Conservation (phyloP, 2,329 filamentous ascomycete species). For the Diaporthe citrichinensis region DNA sequence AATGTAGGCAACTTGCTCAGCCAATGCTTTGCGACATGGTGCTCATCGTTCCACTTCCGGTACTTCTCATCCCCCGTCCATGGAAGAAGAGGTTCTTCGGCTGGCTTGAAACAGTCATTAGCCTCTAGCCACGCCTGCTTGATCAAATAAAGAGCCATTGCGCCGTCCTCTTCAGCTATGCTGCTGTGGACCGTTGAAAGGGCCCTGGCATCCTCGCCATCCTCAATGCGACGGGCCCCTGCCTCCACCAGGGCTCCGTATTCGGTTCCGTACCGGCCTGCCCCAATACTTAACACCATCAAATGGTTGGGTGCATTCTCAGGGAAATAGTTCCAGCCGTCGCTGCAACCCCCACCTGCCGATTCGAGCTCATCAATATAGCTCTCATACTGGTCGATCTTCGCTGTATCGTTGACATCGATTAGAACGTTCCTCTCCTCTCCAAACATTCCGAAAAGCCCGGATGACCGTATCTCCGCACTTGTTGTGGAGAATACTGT, state of each 20-base stretch:
- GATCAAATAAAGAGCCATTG: not conserved
- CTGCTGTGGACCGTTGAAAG: not conserved
- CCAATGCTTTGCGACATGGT: not conserved
- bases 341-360: not conserved
- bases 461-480: not conserved
- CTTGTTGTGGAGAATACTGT: not conserved
- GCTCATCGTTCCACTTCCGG: not conserved
- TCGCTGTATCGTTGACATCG: not conserved
- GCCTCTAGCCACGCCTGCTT: not conserved
- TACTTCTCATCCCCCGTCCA: not conserved
- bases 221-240: too few relatives aligned
- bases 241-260: not conserved
- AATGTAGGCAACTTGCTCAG: not conserved
- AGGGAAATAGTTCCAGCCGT: not conserved
- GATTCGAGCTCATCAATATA: not conserved
- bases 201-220: not conserved
- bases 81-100: not conserved
- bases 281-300: not conserved
- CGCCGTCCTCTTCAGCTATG: not conserved
- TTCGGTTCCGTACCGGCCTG: not conserved
- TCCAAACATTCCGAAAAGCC: slow-evolving; percentile 11
- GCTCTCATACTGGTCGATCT: not conserved
- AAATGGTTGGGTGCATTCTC: not conserved
- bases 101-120: not conserved
- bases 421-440: not conserved